A percentile compares a stretch with the other conserved stretches of the same genome.
phyloP scores from a whole-genome alignment of 2,329 filamentous ascomycete genomes.

The Orbilia brochopaga region DNA sequence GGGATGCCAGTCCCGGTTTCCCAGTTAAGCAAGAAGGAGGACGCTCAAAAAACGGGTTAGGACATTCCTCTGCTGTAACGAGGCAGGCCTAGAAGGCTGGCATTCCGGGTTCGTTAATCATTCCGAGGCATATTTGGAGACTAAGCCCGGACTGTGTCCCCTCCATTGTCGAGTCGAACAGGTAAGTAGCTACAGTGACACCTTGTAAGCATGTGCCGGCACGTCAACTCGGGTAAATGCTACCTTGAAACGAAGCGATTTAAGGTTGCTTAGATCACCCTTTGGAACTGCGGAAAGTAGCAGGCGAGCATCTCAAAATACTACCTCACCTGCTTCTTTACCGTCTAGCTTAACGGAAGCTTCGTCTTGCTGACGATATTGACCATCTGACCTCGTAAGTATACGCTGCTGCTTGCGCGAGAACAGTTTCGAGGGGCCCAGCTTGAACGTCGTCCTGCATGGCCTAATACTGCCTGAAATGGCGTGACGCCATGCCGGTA shows the following conservation, averaged over 20 bases:
- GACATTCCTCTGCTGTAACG: constrained; percentile 13
- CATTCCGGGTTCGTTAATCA: constrained; percentile 26
- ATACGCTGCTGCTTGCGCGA: constrained; percentile 14
- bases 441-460: background rate
- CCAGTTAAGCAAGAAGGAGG: constrained; percentile 45
- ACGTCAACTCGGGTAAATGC: constrained; percentile 25
- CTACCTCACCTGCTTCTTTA: constrained; percentile 40
- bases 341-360: constrained; percentile 21
- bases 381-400: constrained; percentile 46
- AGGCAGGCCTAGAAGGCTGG: constrained; percentile 25
- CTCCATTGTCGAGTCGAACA: constrained; percentile 7
- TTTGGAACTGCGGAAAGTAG: constrained; percentile 39
- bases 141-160: constrained; percentile 12
- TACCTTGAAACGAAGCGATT: constrained; percentile 18
- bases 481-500: background rate
- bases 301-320: constrained; percentile 32
- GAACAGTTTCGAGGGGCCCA: constrained; percentile 11
- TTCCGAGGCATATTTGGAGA: constrained; percentile 46
- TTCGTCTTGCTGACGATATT: constrained; percentile 43
- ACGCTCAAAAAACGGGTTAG: constrained; percentile 42
- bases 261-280: constrained; percentile 44
- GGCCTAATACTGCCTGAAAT: constrained; percentile 31
- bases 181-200: background rate
- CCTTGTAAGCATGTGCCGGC: constrained; percentile 41
- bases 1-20: constrained; percentile 43